Evolutionary conservation across 169 alveolate genomes (phyloP).

Genomic region (Cryptosporidium parvum): DNA sequence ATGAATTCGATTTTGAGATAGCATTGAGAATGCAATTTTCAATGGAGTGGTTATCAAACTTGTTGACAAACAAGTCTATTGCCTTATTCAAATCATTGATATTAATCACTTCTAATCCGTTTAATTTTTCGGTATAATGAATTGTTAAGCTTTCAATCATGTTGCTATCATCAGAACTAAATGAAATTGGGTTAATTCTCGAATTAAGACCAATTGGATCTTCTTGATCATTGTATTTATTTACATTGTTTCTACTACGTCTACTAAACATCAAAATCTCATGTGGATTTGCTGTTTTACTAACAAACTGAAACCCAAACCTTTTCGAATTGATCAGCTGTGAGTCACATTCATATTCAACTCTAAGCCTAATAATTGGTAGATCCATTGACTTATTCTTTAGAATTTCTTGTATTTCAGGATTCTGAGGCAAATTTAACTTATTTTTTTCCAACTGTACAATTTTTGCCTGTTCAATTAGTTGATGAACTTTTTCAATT

Average conservation of each 20-base stretch:
- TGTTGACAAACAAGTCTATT: slow-evolving; percentile 37
- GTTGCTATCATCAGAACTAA: slow-evolving; percentile 13
- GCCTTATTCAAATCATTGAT: slow-evolving; percentile 47
- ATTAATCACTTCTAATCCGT: slow-evolving; percentile 38
- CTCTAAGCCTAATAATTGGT: slow-evolving; percentile 47
- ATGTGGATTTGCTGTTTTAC: slow-evolving; percentile 83
- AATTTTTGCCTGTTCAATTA: slow-evolving; percentile 23
- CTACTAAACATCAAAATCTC: slow-evolving; percentile 82
- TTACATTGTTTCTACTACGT: slow-evolving; percentile 14
- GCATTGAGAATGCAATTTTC: slow-evolving; percentile 11
- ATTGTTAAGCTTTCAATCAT: slow-evolving; percentile 24
- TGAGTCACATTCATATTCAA: slow-evolving; percentile 35
- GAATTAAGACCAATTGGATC: slow-evolving; percentile 15
- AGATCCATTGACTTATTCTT: slow-evolving; percentile 19
- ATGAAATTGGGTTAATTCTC: background rate
- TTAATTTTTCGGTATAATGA: slow-evolving; percentile 5
- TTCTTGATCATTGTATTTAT: background rate
- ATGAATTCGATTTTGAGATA: slow-evolving; percentile 16
- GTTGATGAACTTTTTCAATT: slow-evolving; percentile 14
- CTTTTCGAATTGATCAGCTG: slow-evolving; percentile 82
- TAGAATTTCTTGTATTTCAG: slow-evolving; percentile 7
- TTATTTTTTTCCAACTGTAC: background rate
- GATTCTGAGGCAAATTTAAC: slow-evolving; percentile 3
- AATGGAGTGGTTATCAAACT: slow-evolving; percentile 49
- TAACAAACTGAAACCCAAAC: slow-evolving; percentile 82